Conservation (phyloP, 2,329 filamentous ascomycete species). For the Cladosporium halotolerans region DNA sequence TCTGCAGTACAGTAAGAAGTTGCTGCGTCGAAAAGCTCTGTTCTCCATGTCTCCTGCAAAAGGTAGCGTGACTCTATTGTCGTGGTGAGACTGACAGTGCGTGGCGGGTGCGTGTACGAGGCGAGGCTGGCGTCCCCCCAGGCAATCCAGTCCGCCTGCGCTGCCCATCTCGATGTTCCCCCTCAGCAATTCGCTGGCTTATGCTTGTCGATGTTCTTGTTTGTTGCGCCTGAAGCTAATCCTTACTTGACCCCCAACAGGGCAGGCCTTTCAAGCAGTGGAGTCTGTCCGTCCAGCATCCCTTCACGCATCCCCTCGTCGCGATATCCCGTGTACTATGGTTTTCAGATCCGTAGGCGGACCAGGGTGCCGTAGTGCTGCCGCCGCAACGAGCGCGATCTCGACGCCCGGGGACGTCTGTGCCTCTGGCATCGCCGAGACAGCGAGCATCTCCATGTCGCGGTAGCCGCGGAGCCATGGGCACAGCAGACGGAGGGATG, state of each 20-base stretch:
- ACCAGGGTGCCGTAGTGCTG: constrained; percentile 1
- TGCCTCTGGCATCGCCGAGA: not conserved
- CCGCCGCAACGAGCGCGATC: constrained; percentile 4
- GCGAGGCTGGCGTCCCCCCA: not conserved
- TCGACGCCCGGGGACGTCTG: not conserved
- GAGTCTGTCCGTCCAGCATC: no score
- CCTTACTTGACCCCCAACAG: no score
- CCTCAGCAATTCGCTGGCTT: no score
- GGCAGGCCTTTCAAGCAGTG: no score
- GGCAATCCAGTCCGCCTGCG: no score
- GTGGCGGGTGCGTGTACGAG: not conserved
- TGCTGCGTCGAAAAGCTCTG: not conserved
- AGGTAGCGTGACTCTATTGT: not conserved
- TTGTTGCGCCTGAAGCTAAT: no score
- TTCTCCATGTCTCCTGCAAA: not conserved
- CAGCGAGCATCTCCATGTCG: not conserved
- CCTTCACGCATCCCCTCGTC: no score
- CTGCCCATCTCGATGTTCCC: no score
- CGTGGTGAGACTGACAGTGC: not conserved
- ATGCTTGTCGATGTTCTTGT: no score
- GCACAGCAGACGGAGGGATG: not conserved
- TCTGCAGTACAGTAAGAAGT: not conserved
- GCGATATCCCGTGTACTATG: no score
- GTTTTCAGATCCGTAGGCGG: no score
- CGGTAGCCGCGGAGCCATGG: not conserved